Evolutionary conservation across 495 filamentous ascomycete genomes (phyloP).

Genomic region (Aspergillus mulundensis): DNA sequence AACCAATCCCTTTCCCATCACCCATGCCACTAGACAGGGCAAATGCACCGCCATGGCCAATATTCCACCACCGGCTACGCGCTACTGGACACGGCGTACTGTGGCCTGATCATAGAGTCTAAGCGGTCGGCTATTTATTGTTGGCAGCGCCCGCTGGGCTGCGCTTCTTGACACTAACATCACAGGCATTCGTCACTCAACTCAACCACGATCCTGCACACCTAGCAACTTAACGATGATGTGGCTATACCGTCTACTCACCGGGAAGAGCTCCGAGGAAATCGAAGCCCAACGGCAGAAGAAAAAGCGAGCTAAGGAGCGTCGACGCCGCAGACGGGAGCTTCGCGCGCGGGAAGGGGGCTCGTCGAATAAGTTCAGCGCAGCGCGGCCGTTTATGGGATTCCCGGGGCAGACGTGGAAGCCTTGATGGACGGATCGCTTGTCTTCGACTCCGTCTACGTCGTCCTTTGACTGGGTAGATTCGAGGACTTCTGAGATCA

Average conservation of each 20-base stretch:
- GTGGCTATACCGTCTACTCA: constrained; percentile 1
- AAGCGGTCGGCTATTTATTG: neutral
- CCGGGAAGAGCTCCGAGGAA: neutral
- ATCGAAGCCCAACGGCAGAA: neutral
- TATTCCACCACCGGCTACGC: neutral
- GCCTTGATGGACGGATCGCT: neutral
- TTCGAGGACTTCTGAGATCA: neutral
- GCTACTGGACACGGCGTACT: neutral
- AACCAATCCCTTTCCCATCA: neutral
- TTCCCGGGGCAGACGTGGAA: constrained; percentile 8
- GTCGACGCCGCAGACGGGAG: constrained; percentile 1
- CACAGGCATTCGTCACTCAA: neutral
- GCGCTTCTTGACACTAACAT: neutral
- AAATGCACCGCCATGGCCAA: neutral
- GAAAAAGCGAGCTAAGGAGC: neutral
- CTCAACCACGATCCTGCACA: no score
- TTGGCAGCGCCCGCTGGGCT: neutral
- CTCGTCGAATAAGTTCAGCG: neutral
- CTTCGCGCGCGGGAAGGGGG: neutral
- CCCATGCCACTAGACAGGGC: neutral
- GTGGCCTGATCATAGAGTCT: neutral
- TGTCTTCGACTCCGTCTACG: neutral
- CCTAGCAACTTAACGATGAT: neutral
- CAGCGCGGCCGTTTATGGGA: constrained; percentile 3
- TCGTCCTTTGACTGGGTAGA: no score